Evolutionary conservation across 1,284 basidiomycete genomes (phyloP), one percentile per base, ranked within the genome.

Genomic region (Leccinum griseonigrum): DNA sequence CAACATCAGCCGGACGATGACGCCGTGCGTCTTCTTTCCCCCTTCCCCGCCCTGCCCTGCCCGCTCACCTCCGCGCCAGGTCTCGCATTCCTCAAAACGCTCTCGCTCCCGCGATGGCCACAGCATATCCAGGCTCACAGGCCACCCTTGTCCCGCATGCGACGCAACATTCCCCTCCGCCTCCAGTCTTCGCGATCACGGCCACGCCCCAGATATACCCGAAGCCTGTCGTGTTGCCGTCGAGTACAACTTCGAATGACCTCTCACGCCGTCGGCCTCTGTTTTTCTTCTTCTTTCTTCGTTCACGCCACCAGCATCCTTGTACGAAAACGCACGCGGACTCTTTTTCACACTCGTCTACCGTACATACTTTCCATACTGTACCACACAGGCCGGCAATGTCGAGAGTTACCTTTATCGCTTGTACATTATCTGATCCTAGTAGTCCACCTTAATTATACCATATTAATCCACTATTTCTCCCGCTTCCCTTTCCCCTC

Each of bases 211-310:
- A 11, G 74, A 78, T 55, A 77, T 79, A 31, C 83, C 82, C 68
- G 87, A 90, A 68, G 89, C 88, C 8, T 91, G 89, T 70, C 83
- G 82, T 62, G 81, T 81, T 58, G 88, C 88, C 28, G 88, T 90
- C 66, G 83, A 85, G 66, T 91, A 91, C 73, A 83, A 83, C 38
- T 83, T 89, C 64, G 88, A 90, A 70, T 84, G 74, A 80, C 70
- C 43, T 36, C 29, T 34, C 28, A 29, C 50, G 50, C 34, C 50
- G 50, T 29, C 26, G 31, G 1, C 4, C n/a, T 8, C 54, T 40
- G 3, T 26, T 38, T 54, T 28, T 60, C 32, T 11, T 55, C 22
- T 56, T 31, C 4, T 57, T 56, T 53, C 46, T 31, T 57, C 62
- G 70, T 68, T 57, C 52, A 64, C 56, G 57, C 31, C 70, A 74